These are phyloP conservation scores for Phytomonas sp. DNA, from an alignment of 208 protist species.

Conservation along the genomic window DNA sequence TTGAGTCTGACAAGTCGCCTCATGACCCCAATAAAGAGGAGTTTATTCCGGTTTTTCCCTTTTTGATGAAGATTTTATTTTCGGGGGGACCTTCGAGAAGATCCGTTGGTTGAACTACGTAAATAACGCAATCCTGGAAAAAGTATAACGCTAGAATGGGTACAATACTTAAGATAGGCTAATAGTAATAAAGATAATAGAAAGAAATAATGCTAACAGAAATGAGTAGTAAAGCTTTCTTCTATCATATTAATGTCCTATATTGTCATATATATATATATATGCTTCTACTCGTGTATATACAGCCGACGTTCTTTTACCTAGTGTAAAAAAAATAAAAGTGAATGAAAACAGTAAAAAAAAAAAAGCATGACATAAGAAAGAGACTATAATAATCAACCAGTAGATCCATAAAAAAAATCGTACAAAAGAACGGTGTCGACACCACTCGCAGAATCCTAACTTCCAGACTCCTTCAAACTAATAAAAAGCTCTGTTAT, in stretches of 20 bases:
- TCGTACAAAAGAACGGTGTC: neutral
- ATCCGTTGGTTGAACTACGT: neutral
- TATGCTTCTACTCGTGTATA: neutral
- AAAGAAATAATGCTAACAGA: constrained; percentile 1
- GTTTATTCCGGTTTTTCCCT: neutral
- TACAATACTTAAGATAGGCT: constrained; percentile 1
- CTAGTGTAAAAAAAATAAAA: constrained; percentile 13
- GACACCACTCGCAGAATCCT: neutral
- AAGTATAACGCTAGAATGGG: constrained; percentile 3
- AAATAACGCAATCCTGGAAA: constrained; percentile 17
- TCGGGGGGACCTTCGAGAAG: constrained; percentile 3
- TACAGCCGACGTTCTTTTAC: neutral
- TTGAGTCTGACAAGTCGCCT: neutral
- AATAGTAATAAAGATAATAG: neutral
- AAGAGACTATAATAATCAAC: neutral
- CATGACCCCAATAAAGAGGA: neutral
- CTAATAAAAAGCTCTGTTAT: neutral
- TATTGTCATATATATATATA: constrained; percentile 5
- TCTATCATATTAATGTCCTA: neutral
- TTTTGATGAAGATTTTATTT: neutral
- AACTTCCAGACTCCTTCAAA: neutral
- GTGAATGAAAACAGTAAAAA: constrained; percentile 13
- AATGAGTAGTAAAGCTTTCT: constrained; percentile 2
- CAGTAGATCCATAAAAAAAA: neutral
- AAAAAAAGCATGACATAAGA: constrained; percentile 6